phyloP scores from a whole-genome alignment of 768 basidiomycete genomes.

The Filobasidium wieringae region DNA sequence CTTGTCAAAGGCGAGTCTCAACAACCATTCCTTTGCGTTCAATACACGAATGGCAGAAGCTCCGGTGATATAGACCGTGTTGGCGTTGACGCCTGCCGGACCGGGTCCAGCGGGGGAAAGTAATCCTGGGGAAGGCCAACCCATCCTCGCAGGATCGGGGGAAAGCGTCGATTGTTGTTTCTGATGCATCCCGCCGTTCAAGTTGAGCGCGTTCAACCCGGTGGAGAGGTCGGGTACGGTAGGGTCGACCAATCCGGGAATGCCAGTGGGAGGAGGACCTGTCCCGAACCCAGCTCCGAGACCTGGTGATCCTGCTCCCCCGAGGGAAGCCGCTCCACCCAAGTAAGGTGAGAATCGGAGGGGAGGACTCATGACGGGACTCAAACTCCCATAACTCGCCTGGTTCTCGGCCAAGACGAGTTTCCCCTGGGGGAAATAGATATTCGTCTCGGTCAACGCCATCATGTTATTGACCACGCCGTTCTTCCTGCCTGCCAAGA shows the following conservation, averaged over 20 bases:
- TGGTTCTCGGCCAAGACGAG: slow-evolving; percentile 35
- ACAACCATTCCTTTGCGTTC: slow-evolving; percentile 86
- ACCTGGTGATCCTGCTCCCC: slow-evolving; percentile 12
- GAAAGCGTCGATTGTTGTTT: slow-evolving; percentile 33
- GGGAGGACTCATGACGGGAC: slow-evolving; percentile 9
- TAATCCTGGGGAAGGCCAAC: slow-evolving; percentile 1
- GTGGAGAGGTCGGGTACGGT: background rate
- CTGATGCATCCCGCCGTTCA: background rate
- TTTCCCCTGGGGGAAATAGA: slow-evolving; percentile 80
- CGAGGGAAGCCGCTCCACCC: slow-evolving; percentile 4
- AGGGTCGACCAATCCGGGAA: background rate
- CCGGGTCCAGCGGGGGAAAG: slow-evolving; percentile 23
- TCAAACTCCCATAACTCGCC: slow-evolving; percentile 14
- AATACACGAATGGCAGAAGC: slow-evolving; percentile 87
- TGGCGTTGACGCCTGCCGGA: slow-evolving; percentile 1
- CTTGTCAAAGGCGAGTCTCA: slow-evolving; percentile 75
- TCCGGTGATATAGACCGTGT: slow-evolving; percentile 79
- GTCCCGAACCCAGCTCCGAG: slow-evolving; percentile 3
- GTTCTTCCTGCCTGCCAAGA: slow-evolving; percentile 82
- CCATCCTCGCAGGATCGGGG: slow-evolving; percentile 33
- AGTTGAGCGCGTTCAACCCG: background rate
- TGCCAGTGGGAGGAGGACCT: background rate
- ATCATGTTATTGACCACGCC: slow-evolving; percentile 77
- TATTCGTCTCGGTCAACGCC: slow-evolving; percentile 93
- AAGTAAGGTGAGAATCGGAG: slow-evolving; percentile 10